Evolutionary conservation across 1,284 basidiomycete species (phyloP).

Genomic region (Apiotrichum akiyoshidainum): DNA sequence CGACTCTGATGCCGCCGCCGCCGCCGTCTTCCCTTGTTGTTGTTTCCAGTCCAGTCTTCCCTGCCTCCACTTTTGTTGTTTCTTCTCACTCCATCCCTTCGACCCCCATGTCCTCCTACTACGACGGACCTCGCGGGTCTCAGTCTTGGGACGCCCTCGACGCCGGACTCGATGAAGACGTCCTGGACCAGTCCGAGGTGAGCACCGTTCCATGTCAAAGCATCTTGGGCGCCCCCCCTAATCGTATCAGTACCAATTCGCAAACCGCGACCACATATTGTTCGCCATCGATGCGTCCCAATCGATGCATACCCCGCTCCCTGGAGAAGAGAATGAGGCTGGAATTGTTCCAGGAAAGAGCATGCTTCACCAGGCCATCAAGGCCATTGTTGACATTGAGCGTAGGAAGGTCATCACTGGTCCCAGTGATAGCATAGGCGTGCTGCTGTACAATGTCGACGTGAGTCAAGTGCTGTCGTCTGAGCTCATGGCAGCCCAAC

Average conservation of each 20-base stretch:
- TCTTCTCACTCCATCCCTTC: neutral
- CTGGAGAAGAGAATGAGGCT: slow-evolving; percentile 51
- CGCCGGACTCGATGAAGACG: slow-evolving; percentile 36
- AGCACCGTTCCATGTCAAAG: neutral
- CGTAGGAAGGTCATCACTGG: slow-evolving; percentile 84
- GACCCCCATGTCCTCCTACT: slow-evolving; percentile 41
- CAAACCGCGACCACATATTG: slow-evolving; percentile 74
- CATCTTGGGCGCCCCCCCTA: neutral
- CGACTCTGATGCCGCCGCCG: too few relatives aligned
- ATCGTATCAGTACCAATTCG: slow-evolving; percentile 61
- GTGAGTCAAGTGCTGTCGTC: slow-evolving; percentile 46
- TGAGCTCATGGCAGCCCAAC: slow-evolving; percentile 10
- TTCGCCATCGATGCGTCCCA: slow-evolving; percentile 91
- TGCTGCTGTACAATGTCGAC: slow-evolving; percentile 85
- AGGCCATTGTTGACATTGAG: slow-evolving; percentile 77
- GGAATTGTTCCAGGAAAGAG: slow-evolving; percentile 42
- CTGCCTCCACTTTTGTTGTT: neutral
- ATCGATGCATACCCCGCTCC: slow-evolving; percentile 72
- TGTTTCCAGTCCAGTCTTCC: neutral
- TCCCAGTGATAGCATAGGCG: slow-evolving; percentile 81
- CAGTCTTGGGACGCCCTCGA: slow-evolving; percentile 45
- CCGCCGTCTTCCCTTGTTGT: neutral
- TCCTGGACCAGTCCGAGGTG: slow-evolving; percentile 43
- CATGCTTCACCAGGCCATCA: slow-evolving; percentile 60
- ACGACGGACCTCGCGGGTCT: slow-evolving; percentile 27